Percentiles rank a stretch among this genome's conserved stretches.
These are phyloP conservation scores for Podospora fimiseda DNA, from an alignment of 495 filamentous ascomycete genomes.

Conservation along the genomic window DNA sequence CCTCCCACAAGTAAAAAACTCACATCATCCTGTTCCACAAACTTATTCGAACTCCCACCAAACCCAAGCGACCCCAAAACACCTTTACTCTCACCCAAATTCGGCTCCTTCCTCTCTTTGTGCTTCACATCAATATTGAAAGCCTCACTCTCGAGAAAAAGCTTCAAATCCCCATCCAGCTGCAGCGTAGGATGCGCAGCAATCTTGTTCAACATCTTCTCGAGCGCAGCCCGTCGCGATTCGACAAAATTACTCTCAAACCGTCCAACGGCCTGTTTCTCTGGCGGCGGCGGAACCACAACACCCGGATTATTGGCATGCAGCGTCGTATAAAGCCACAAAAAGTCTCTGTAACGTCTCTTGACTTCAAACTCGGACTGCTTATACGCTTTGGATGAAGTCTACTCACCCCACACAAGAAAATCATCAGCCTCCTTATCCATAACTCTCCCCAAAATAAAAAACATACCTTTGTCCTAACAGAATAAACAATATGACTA, in stretches of 20 bases:
- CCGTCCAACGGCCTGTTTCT: conserved; percentile 94
- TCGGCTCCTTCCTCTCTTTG: conserved; percentile 86
- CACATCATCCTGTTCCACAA: conserved; percentile 96
- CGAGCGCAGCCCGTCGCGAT: conserved; percentile 77
- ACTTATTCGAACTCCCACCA: conserved; percentile 68
- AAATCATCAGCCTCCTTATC: neutral
- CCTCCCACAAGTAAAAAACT: conserved; percentile 29
- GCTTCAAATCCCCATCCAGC: conserved; percentile 87
- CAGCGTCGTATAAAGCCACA: conserved; percentile 93
- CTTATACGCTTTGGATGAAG: conserved; percentile 90
- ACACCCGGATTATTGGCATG: conserved; percentile 93
- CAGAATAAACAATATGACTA: conserved; percentile 95
- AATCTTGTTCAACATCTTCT: conserved; percentile 96
- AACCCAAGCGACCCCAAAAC: conserved; percentile 82
- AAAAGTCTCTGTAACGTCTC: conserved; percentile 88
- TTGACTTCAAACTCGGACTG: conserved; percentile 86
- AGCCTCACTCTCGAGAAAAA: conserved; percentile 91
- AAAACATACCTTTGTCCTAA: conserved; percentile 76
- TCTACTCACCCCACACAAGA: conserved; percentile 44
- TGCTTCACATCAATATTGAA: conserved; percentile 97
- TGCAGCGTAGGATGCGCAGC: conserved; percentile 86
- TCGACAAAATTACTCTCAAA: conserved; percentile 98
- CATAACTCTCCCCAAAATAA: neutral
- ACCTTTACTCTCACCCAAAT: conserved; percentile 83
- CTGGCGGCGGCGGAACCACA: conserved; percentile 90